phyloP scores from a whole-genome alignment of 108 stramenopile genomes.

The Pseudonitzschia multiseries region DNA sequence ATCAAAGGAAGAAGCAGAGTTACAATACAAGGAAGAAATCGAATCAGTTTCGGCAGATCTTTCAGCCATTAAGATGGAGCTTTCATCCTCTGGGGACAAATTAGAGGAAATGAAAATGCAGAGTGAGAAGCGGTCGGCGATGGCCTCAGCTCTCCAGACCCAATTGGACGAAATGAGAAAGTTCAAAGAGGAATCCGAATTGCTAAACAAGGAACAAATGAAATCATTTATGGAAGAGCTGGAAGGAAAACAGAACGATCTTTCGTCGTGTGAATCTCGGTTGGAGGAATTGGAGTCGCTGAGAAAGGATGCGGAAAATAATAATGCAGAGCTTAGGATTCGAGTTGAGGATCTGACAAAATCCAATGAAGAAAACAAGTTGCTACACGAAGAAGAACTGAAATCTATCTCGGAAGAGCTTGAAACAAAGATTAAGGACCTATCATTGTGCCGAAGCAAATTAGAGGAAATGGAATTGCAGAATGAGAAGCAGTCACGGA shows the following conservation, averaged over 20 bases:
- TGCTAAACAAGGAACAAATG: conserved; percentile 1
- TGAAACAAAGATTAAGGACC: background rate
- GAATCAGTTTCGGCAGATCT: conserved; percentile 1
- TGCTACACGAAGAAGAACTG: conserved; percentile 1
- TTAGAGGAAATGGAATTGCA: background rate
- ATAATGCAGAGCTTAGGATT: background rate
- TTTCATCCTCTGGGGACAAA: background rate
- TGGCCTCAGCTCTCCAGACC: background rate
- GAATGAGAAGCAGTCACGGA: background rate
- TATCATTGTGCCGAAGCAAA: background rate
- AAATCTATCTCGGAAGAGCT: conserved; percentile 5
- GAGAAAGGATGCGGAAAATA: background rate
- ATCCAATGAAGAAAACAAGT: conserved; percentile 1
- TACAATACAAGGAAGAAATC: background rate
- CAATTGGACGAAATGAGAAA: background rate
- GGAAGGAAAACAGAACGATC: background rate
- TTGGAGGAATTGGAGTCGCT: background rate
- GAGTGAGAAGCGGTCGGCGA: background rate
- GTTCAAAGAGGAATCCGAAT: background rate
- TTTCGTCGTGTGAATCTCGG: background rate
- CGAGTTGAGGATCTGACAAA: background rate
- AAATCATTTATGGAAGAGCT: background rate
- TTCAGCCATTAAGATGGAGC: background rate
- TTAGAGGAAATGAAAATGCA: background rate
- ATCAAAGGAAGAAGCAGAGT: background rate